Evolutionary conservation across 148 eudicot genomes (phyloP), one percentile per base, ranked within the genome.

Genomic region (Persicaria tinctoria): DNA sequence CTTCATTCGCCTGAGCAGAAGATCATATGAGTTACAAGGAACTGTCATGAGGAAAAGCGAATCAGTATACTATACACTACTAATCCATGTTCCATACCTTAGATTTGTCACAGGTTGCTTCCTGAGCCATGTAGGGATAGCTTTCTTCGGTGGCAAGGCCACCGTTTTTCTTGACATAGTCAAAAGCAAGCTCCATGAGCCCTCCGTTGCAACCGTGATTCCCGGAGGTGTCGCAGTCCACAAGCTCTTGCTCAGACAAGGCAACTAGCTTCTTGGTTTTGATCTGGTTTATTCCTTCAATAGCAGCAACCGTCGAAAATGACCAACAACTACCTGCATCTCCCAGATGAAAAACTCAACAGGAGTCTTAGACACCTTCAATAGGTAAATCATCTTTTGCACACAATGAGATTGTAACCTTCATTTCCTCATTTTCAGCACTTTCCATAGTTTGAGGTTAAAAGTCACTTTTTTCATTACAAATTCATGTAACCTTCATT

Each of bases 321-420:
- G 99, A 97, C 99, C 99, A 95, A 75, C 99, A 95, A 79, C 99
- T 95, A 16, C 99, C 99, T 95, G 83, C 74, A 16, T 4, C 20
- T 60, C 46, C 16, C 14, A 59, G 49, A 41, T 45, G 13, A 47
- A 56, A 1, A 23, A 71, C 14, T 9, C 14, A 13, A n/a, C 1
- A 27, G 46, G 20, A 69, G 18, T 49, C 56, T 41, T 79, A 70
- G 8, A 50, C 54, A 17, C 20, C 27, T 75, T 0, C 17, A 5
- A 46, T 41, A 27, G 27, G 14, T 62, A 49, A 1, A 38, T 5
- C 7, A 27, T 4, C 17, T 46, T 60, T 27, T 44, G 11, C 6
- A 69, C 8, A 12, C 10, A 14, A 70, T n/a, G 63, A 57, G 27
- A 18, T 57, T 18, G 18, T 17, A 57, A 57, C 63, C 32, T 57